phyloP scores from a whole-genome alignment of 2,329 filamentous ascomycete species.

The Grosmannia clavigera region DNA sequence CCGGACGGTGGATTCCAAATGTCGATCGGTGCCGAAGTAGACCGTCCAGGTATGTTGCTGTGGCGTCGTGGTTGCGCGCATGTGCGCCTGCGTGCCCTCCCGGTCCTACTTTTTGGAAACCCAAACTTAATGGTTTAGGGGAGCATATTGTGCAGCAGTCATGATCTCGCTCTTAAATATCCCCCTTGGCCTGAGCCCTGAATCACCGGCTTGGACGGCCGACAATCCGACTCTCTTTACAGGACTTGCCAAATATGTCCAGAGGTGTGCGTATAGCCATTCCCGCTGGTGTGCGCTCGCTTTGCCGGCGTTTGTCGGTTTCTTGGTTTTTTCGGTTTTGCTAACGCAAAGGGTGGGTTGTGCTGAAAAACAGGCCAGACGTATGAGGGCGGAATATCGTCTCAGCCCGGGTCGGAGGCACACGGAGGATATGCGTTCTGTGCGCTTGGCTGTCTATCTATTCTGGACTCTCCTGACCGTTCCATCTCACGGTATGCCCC shows the following conservation, averaged over 20 bases:
- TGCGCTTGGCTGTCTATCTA: conserved; percentile 75
- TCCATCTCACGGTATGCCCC: conserved; percentile 55
- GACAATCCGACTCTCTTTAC: conserved; percentile 56
- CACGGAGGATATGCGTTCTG: conserved; percentile 97
- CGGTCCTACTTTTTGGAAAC: background rate
- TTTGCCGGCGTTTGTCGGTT: background rate
- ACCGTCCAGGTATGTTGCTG: conserved; percentile 54
- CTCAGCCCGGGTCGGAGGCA: conserved; percentile 74
- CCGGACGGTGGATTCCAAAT: conserved; percentile 82
- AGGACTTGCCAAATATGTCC: conserved; percentile 67
- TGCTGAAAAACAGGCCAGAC: conserved; percentile 58
- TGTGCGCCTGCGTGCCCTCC: background rate
- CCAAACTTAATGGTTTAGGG: conserved; percentile 34
- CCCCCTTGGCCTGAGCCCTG: conserved; percentile 63
- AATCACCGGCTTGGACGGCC: conserved; percentile 53
- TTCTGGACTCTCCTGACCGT: conserved; percentile 66
- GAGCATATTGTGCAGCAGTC: conserved; percentile 83
- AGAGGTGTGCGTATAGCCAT: conserved; percentile 52
- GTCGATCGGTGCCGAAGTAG: conserved; percentile 76
- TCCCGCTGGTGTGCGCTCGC: background rate
- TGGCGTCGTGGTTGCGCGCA: conserved; percentile 1
- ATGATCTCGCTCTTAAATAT: conserved; percentile 71
- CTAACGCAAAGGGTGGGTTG: background rate
- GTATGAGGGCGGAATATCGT: conserved; percentile 87
- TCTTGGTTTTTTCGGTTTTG: background rate